Conservation (phyloP, 192 early-diverging fungal species). For the Entomortierella lignicola region DNA sequence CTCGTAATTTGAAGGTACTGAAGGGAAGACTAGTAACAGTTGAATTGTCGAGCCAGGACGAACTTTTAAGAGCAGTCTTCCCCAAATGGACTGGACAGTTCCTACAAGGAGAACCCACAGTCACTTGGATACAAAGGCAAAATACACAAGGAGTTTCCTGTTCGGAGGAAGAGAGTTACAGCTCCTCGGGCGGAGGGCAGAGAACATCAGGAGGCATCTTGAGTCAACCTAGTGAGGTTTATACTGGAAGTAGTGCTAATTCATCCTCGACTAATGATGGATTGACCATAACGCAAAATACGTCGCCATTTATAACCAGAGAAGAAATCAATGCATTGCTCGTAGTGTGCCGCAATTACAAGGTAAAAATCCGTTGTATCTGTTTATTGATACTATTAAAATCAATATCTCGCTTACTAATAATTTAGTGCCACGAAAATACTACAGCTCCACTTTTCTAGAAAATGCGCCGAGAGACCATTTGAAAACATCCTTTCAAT, state of each 20-base stretch:
- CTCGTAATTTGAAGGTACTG: slow-evolving; percentile 65
- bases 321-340: slow-evolving; percentile 81
- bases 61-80: slow-evolving; percentile 64
- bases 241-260: neutral
- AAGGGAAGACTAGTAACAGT: slow-evolving; percentile 72
- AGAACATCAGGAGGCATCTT: neutral
- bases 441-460: slow-evolving; percentile 74
- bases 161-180: neutral
- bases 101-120: slow-evolving; percentile 52
- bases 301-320: slow-evolving; percentile 63
- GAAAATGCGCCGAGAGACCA: slow-evolving; percentile 78
- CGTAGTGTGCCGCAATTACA: slow-evolving; percentile 78
- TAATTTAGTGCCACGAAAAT: neutral
- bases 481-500: slow-evolving; percentile 84
- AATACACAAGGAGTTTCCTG: neutral
- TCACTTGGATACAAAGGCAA: slow-evolving; percentile 23
- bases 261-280: neutral
- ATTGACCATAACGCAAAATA: slow-evolving; percentile 2
- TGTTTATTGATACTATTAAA: neutral
- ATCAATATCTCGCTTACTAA: neutral
- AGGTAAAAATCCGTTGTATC: slow-evolving; percentile 52
- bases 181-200: no score
- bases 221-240: neutral
- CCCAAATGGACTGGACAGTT: slow-evolving; percentile 72
- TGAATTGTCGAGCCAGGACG: slow-evolving; percentile 63